A percentile compares a stretch with the other conserved stretches of the same genome.
phyloP scores from a whole-genome alignment of 768 basidiomycete species.

The Agaricus sinodeliciosus region DNA sequence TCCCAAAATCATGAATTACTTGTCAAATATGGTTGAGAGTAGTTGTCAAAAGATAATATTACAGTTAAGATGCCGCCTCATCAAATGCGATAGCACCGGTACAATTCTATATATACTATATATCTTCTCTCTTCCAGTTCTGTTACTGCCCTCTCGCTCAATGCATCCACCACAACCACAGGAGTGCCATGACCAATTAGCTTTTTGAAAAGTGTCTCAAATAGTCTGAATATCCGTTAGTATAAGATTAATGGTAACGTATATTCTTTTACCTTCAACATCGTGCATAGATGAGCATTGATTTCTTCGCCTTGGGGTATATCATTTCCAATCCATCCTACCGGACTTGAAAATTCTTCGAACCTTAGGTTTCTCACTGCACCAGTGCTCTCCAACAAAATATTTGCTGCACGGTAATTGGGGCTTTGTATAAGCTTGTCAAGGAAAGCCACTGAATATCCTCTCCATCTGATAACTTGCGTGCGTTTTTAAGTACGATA shows the following conservation, averaged over 20 bases:
- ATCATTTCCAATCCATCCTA: slow-evolving; percentile 3
- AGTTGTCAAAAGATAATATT: not conserved
- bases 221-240: not conserved
- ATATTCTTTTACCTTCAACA: slow-evolving; percentile 7
- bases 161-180: slow-evolving; percentile 1
- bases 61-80: slow-evolving; percentile 1
- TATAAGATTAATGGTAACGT: not conserved
- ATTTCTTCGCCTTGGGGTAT: slow-evolving; percentile 6
- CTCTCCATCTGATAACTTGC: slow-evolving; percentile 16
- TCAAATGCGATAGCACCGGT: slow-evolving; percentile 3
- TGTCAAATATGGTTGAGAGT: not conserved
- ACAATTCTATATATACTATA: slow-evolving; percentile 5
- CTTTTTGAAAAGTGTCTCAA: not conserved
- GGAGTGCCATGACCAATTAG: not conserved
- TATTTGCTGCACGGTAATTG: slow-evolving; percentile 13
- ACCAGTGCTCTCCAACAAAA: not conserved
- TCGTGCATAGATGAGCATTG: not conserved
- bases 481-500: slow-evolving; percentile 6
- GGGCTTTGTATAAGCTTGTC: slow-evolving; percentile 14
- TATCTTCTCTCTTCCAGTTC: slow-evolving; percentile 8
- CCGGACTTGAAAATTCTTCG: not conserved
- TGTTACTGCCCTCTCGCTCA: slow-evolving; percentile 3
- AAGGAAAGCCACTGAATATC: slow-evolving; percentile 17
- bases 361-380: not conserved
- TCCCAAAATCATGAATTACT: too few relatives aligned